Conservation (phyloP, 2,329 filamentous ascomycete genomes). For the Colletotrichum sublineola region DNA sequence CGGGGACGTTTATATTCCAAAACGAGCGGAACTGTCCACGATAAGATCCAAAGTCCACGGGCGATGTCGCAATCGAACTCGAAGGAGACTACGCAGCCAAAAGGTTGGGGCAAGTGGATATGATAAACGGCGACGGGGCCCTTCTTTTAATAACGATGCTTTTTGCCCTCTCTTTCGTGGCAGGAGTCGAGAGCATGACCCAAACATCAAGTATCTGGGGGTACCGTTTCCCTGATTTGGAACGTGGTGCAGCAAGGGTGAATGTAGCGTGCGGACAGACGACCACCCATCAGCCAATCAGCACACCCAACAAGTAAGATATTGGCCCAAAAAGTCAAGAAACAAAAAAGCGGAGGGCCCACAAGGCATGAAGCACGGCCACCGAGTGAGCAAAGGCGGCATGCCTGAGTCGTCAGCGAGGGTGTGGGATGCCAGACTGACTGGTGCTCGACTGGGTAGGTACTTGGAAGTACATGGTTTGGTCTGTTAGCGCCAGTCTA, state of each 20-base stretch:
- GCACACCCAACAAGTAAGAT: slow-evolving; percentile 1
- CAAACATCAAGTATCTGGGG: slow-evolving; percentile 30
- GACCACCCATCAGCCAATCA: slow-evolving; percentile 21
- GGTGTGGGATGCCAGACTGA: slow-evolving; percentile 25
- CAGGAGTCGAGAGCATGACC: slow-evolving; percentile 38
- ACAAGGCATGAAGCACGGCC: slow-evolving; percentile 20
- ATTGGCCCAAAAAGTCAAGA: slow-evolving; percentile 39
- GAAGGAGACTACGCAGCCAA: slow-evolving; percentile 31
- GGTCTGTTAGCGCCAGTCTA: slow-evolving; percentile 21
- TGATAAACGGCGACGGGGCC: slow-evolving; percentile 34
- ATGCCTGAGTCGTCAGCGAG: slow-evolving; percentile 30
- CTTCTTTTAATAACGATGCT: slow-evolving; percentile 35
- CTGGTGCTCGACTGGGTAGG: slow-evolving; percentile 20
- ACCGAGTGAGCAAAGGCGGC: slow-evolving; percentile 29
- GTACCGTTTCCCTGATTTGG: slow-evolving; percentile 38
- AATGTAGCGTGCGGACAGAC: slow-evolving; percentile 29
- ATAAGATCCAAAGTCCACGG: slow-evolving; percentile 8
- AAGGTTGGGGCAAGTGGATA: slow-evolving; percentile 39
- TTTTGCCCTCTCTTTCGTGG: slow-evolving; percentile 24
- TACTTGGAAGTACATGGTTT: slow-evolving; percentile 34
- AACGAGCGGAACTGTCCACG: slow-evolving; percentile 18
- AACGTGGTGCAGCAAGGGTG: slow-evolving; percentile 38
- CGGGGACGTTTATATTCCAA: slow-evolving; percentile 19
- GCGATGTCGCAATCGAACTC: slow-evolving; percentile 40
- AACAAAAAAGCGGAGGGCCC: slow-evolving; percentile 29